Evolutionary conservation across 768 basidiomycete species (phyloP).

Genomic region (Boletus vinaceobasis): DNA sequence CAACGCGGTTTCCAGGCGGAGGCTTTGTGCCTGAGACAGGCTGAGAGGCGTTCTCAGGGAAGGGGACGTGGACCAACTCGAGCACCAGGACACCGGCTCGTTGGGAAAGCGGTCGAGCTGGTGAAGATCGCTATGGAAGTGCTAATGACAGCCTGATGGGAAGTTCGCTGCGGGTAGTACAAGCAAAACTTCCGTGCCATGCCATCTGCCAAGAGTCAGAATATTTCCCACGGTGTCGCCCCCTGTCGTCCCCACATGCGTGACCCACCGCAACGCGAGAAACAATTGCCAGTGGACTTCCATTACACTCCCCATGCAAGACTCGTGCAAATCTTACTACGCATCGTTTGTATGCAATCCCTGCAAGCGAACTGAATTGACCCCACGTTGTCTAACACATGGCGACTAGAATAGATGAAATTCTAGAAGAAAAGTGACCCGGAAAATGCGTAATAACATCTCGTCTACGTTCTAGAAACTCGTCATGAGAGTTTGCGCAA

Average conservation of each 20-base stretch:
- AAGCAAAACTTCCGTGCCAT: not conserved
- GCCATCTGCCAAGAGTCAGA: not conserved
- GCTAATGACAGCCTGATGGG: not conserved
- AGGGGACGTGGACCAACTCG: not conserved
- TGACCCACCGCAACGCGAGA: slow-evolving; percentile 6
- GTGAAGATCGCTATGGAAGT: slow-evolving; percentile 1
- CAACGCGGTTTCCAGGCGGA: slow-evolving; percentile 14
- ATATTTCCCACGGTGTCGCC: slow-evolving; percentile 5
- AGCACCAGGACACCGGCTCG: slow-evolving; percentile 1
- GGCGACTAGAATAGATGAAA: slow-evolving; percentile 4
- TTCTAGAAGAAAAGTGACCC: slow-evolving; percentile 13
- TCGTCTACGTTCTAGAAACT: slow-evolving; percentile 27
- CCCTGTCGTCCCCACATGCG: not conserved
- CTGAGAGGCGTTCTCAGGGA: slow-evolving; percentile 6
- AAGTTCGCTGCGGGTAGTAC: not conserved
- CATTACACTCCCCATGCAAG: slow-evolving; percentile 21
- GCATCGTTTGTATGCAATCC: slow-evolving; percentile 1
- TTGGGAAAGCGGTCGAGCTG: not conserved
- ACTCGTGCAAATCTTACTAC: slow-evolving; percentile 1
- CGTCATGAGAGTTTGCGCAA: slow-evolving; percentile 27
- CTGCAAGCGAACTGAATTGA: slow-evolving; percentile 10
- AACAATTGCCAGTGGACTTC: slow-evolving; percentile 10
- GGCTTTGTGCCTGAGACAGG: not conserved
- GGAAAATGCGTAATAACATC: slow-evolving; percentile 11
- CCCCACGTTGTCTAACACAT: slow-evolving; percentile 17